phyloP scores from a whole-genome alignment of 164 flowering plant species.

The Chimonanthus salicifolius region DNA sequence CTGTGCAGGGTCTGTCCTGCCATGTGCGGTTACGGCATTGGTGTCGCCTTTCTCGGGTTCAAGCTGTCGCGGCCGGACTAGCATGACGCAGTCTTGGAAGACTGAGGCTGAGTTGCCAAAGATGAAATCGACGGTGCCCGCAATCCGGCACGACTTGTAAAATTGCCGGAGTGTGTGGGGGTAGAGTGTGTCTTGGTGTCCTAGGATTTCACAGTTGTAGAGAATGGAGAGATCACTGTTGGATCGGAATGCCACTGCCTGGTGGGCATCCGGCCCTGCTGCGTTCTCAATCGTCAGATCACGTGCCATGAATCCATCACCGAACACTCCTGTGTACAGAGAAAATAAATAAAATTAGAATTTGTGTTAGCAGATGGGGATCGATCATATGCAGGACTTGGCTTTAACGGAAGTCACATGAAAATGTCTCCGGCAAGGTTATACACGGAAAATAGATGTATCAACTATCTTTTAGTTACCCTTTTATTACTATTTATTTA shows the following conservation, averaged over 20 bases:
- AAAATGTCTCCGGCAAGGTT: too few relatives aligned
- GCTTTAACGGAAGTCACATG: not conserved
- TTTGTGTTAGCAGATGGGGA: too few relatives aligned
- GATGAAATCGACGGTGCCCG: constrained; percentile 11
- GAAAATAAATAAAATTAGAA: not conserved
- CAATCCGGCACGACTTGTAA: constrained; percentile 10
- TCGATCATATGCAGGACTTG: not conserved
- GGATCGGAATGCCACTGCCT: constrained; percentile 14
- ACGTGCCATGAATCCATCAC: constrained; percentile 17
- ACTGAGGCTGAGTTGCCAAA: constrained; percentile 16
- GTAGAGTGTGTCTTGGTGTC: constrained; percentile 14
- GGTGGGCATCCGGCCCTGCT: constrained; percentile 10
- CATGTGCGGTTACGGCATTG: constrained; percentile 12
- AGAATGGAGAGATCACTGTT: constrained; percentile 9
- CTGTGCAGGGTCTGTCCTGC: constrained; percentile 17
- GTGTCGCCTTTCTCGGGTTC: constrained; percentile 8
- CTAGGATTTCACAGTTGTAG: constrained; percentile 11
- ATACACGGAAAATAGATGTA: too few relatives aligned
- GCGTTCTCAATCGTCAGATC: constrained; percentile 11
- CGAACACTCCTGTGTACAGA: not conserved
- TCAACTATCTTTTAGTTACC: too few relatives aligned
- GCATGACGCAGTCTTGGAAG: constrained; percentile 6
- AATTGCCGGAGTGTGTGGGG: constrained; percentile 12
- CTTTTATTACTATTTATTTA: too few relatives aligned
- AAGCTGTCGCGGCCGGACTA: constrained; percentile 8